Percentiles rank a stretch among this genome's conserved stretches.
phyloP scores from a whole-genome alignment of 768 basidiomycete genomes.

The Boletus reticulatus region DNA sequence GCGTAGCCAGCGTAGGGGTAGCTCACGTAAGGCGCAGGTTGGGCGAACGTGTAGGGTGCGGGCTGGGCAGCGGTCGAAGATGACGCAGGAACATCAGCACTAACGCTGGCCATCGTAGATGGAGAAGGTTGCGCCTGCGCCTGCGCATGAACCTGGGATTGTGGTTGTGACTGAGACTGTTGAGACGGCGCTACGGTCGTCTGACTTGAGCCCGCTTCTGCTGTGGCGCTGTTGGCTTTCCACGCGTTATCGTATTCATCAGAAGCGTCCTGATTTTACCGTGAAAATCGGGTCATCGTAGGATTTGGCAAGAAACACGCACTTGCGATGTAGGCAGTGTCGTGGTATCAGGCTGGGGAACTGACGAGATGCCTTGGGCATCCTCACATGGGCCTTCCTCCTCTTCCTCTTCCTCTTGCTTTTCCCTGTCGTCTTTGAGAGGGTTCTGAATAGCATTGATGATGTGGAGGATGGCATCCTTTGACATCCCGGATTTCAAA shows the following conservation, averaged over 20 bases:
- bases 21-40: conserved; percentile 32
- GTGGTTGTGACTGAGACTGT: conserved; percentile 21
- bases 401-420: conserved; percentile 33
- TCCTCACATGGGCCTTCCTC: conserved; percentile 35
- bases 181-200: conserved; percentile 18
- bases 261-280: conserved; percentile 36
- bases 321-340: conserved; percentile 29
- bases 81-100: conserved; percentile 18
- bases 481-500: conserved; percentile 56
- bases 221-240: conserved; percentile 53
- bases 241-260: conserved; percentile 61
- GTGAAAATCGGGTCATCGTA: conserved; percentile 6
- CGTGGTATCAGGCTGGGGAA: conserved; percentile 23
- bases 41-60: conserved; percentile 29
- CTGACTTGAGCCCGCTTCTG: conserved; percentile 30
- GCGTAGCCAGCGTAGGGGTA: conserved; percentile 37
- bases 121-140: conserved; percentile 19
- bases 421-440: conserved; percentile 34
- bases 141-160: conserved; percentile 17
- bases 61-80: conserved; percentile 27
- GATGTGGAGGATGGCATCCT: conserved; percentile 59
- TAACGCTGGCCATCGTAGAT: conserved; percentile 16
- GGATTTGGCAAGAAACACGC: background rate
- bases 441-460: conserved; percentile 54
- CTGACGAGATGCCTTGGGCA: conserved; percentile 17